Evolutionary conservation across 352 stramenopile genomes (phyloP).

Genomic region (Globisporangium emineosum): DNA sequence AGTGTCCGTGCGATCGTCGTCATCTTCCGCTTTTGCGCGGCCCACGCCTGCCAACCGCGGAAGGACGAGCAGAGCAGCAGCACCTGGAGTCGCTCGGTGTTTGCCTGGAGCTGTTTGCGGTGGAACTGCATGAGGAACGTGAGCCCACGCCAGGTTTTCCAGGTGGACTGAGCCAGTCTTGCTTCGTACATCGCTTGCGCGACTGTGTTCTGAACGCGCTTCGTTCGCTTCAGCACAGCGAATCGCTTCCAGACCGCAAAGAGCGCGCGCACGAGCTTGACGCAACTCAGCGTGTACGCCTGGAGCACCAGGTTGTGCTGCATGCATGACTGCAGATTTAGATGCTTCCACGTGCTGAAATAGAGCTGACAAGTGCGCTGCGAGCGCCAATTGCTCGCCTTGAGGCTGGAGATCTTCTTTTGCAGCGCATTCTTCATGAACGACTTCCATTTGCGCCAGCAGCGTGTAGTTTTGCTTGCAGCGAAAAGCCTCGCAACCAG

Average conservation of each 20-base stretch:
- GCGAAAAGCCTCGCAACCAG: not conserved
- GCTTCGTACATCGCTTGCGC: conserved; percentile 21
- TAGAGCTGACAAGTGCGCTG: not conserved
- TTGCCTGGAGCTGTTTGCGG: conserved; percentile 39
- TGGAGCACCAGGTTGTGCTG: conserved; percentile 24
- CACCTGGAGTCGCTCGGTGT: conserved; percentile 58
- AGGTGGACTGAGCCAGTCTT: conserved; percentile 12
- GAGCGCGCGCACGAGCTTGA: conserved; percentile 26
- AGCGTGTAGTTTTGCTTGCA: not conserved
- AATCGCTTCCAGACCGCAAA: conserved; percentile 29
- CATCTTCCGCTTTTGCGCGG: conserved; percentile 28
- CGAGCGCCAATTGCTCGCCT: not conserved
- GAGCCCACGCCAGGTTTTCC: conserved; percentile 28
- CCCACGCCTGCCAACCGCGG: conserved; percentile 45
- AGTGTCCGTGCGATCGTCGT: conserved; percentile 21
- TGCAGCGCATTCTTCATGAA: not conserved
- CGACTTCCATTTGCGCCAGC: conserved; percentile 9
- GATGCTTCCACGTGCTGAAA: conserved; percentile 25
- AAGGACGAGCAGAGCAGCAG: conserved; percentile 57
- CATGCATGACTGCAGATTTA: conserved; percentile 9
- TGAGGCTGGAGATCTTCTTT: not conserved
- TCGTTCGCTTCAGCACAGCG: conserved; percentile 18
- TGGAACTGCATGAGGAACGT: conserved; percentile 20
- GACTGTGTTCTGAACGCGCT: conserved; percentile 25
- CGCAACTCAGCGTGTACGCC: conserved; percentile 27